Percentiles rank a stretch among this genome's conserved stretches.
Evolutionary conservation across 2,329 filamentous ascomycete species (phyloP).

Genomic region (Diplodia scrobiculata): DNA sequence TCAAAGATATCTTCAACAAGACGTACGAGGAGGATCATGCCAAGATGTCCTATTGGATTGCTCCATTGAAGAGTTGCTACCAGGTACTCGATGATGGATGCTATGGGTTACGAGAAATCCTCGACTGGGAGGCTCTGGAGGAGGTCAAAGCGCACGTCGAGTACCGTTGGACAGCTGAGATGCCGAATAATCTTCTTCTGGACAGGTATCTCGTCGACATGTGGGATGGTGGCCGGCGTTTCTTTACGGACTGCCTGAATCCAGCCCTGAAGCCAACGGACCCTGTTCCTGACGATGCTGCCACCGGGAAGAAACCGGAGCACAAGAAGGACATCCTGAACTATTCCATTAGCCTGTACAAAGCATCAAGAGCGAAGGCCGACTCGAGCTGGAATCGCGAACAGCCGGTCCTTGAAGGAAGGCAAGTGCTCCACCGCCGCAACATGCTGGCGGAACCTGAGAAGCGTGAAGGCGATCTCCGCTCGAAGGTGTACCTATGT

Average conservation of each 20-base stretch:
- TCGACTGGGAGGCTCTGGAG: slow-evolving; percentile 66
- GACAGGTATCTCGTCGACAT: slow-evolving; percentile 60
- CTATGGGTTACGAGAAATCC: slow-evolving; percentile 36
- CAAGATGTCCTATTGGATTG: slow-evolving; percentile 81
- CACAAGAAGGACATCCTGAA: slow-evolving; percentile 70
- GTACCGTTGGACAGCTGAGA: slow-evolving; percentile 51
- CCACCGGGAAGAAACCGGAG: slow-evolving; percentile 41
- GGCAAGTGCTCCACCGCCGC: slow-evolving; percentile 73
- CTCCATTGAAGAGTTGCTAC: slow-evolving; percentile 54
- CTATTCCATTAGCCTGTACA: slow-evolving; percentile 78
- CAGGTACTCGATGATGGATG: slow-evolving; percentile 24
- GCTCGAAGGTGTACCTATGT: slow-evolving; percentile 66
- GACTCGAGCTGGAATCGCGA: slow-evolving; percentile 57
- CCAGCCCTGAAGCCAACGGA: slow-evolving; percentile 64
- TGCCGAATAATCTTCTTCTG: slow-evolving; percentile 46
- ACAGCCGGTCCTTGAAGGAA: slow-evolving; percentile 80
- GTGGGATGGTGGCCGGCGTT: slow-evolving; percentile 61
- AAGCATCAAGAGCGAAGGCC: slow-evolving; percentile 56
- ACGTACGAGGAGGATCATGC: slow-evolving; percentile 64
- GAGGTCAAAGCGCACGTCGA: slow-evolving; percentile 41
- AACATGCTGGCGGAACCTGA: slow-evolving; percentile 75
- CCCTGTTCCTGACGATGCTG: slow-evolving; percentile 57
- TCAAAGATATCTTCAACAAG: slow-evolving; percentile 88
- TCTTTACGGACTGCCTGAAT: slow-evolving; percentile 53
- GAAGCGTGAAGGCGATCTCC: slow-evolving; percentile 55